Base-by-base conservation (phyloP, 805 yeast species). In the Kluyveromyces wickerhamii region DNA sequence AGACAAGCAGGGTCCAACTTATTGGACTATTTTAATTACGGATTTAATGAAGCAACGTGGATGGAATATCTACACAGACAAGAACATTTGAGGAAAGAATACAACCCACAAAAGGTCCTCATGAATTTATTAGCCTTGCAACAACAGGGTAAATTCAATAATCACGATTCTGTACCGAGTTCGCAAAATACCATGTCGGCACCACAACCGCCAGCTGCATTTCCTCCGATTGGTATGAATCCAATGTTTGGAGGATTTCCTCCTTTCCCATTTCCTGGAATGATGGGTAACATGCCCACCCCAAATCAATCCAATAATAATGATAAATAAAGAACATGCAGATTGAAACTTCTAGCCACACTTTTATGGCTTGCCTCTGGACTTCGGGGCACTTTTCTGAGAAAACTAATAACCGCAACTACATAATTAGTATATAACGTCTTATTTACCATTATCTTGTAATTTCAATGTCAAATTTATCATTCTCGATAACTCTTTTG, bases 1-100 rank as follows among this genome's bases (percentile, higher is more conserved):
- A 73, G 98, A 54, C 77, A 83, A 44, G 96, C 97, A 1, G 98
- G 97, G 24, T 95, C 95, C 3, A 96, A 92, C 60, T 63, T 85
- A 26, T 73, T 94, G 6, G 97, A 92, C 58, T 94, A 87, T 59
- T 92, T 92, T 68, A 92, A 92, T 62, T 92, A 77, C 52, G 98
- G 98, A 2, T 92, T 92, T 54, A 95, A 92, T 55, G 99, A 92
- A 63, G 72, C 83, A 45, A 82, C 96, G 11, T 92, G 99, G 99
- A 77, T 82, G 36, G 86, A 88, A 16, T 92, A 92, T 60, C 78
- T 95, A 47, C 68, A 78, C 27, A 86, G 85, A 56, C 96, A 88
- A 52, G 95, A 88, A 56, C 78, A 76, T 45, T 51, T 80, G 32
- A 71, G 92, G 36, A 78, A 79, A 5, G 88, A 82, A 40, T 88